Conservation (phyloP, 192 early-diverging fungal species). For the Coemansia sp. region DNA sequence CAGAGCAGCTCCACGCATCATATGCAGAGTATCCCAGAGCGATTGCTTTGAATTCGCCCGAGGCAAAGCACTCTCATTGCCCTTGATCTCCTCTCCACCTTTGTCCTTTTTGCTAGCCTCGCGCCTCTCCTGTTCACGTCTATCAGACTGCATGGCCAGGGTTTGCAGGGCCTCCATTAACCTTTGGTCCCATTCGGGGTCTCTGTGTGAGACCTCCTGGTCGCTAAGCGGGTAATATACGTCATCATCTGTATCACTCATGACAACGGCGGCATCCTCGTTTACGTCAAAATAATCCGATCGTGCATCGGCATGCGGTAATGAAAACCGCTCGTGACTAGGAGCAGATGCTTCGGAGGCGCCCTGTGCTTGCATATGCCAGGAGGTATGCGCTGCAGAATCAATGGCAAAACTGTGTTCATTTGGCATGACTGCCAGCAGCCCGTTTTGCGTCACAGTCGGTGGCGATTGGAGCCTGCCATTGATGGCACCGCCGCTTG, state of each 20-base stretch:
- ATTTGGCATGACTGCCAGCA: too few species aligned
- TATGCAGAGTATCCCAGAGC: too few species aligned
- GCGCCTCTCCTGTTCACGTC: too few species aligned
- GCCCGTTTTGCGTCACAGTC: neutral
- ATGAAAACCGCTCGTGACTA: neutral
- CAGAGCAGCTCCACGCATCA: too few species aligned
- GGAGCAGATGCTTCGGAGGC: neutral
- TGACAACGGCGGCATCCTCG: neutral
- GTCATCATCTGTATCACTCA: conserved; percentile 6
- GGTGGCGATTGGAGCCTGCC: too few species aligned
- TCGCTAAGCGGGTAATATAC: conserved; percentile 32
- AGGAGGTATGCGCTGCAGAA: neutral
- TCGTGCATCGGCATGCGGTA: too few species aligned
- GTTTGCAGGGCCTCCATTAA: conserved; percentile 32
- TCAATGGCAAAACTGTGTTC: too few species aligned
- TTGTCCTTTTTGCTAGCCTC: neutral
- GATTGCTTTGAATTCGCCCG: neutral
- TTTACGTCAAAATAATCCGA: too few species aligned
- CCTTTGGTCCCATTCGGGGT: conserved; percentile 37
- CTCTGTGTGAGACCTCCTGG: conserved; percentile 33
- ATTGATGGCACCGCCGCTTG: neutral
- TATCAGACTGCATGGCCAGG: conserved; percentile 11
- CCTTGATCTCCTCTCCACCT: neutral
- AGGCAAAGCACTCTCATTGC: neutral
- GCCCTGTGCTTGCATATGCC: too few species aligned